Evolutionary conservation across 139 green algal genomes (phyloP).

Genomic region (Auxenochlorella protothecoides): DNA sequence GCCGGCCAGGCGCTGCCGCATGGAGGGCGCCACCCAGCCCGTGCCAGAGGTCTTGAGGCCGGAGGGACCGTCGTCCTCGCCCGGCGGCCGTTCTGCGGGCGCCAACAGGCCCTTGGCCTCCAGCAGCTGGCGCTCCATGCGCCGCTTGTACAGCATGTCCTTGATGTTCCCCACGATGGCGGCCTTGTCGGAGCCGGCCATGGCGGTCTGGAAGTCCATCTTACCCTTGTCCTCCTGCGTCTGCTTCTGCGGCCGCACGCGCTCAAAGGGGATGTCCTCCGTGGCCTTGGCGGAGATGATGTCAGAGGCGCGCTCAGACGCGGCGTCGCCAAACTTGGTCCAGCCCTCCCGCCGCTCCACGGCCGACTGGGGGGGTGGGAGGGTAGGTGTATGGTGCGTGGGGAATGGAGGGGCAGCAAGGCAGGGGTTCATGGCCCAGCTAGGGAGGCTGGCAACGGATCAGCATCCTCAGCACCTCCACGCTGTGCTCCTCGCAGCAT

Average conservation of each 20-base stretch:
- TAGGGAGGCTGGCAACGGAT: background rate
- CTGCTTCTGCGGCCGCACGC: conserved; percentile 58
- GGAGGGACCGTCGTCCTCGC: conserved; percentile 46
- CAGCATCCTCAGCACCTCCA: background rate
- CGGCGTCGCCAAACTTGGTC: conserved; percentile 78
- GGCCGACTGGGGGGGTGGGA: conserved; percentile 31
- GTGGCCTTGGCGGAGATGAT: conserved; percentile 51
- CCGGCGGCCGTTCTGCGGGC: conserved; percentile 65
- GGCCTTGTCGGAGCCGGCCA: conserved; percentile 49
- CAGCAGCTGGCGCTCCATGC: conserved; percentile 84
- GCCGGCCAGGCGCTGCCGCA: conserved; percentile 44
- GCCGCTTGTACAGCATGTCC: conserved; percentile 78
- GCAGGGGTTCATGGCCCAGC: background rate
- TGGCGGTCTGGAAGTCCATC: conserved; percentile 54
- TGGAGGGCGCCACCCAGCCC: conserved; percentile 73
- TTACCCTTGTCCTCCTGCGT: conserved; percentile 81
- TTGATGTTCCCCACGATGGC: conserved; percentile 45
- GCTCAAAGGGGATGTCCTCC: conserved; percentile 93
- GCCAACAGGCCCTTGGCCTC: conserved; percentile 62
- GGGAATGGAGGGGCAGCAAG: background rate
- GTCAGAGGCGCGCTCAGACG: conserved; percentile 39
- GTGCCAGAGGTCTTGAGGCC: conserved; percentile 1
- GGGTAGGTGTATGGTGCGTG: background rate
- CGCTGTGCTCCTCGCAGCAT: too few species aligned
- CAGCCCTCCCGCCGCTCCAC: conserved; percentile 58